phyloP scores from a whole-genome alignment of 805 yeast species.

The Nakazawaea ernobii region DNA sequence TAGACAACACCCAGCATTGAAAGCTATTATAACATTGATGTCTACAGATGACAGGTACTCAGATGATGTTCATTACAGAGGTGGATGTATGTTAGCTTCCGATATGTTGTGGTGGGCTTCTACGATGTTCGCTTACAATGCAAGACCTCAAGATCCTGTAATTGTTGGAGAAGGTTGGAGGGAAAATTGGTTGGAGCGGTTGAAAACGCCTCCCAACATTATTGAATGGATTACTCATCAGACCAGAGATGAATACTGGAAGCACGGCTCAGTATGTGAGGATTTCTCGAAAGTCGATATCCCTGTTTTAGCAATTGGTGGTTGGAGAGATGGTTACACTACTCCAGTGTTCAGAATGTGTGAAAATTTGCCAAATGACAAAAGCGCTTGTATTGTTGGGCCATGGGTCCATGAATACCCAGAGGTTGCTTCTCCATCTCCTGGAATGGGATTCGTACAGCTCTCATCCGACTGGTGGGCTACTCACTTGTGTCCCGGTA shows the following conservation, averaged over 20 bases:
- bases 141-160: slow-evolving; percentile 40
- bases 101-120: slow-evolving; percentile 49
- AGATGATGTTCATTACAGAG: slow-evolving; percentile 45
- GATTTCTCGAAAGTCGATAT: slow-evolving; percentile 32
- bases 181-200: slow-evolving; percentile 33
- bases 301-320: slow-evolving; percentile 39
- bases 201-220: slow-evolving; percentile 34
- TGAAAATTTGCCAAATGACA: slow-evolving; percentile 33
- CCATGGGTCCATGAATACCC: slow-evolving; percentile 48
- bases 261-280: slow-evolving; percentile 41
- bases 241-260: slow-evolving; percentile 40
- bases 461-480: slow-evolving; percentile 34
- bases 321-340: slow-evolving; percentile 45
- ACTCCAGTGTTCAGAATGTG: slow-evolving; percentile 38
- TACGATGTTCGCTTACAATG: slow-evolving; percentile 37
- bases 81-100: slow-evolving; percentile 37
- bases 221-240: slow-evolving; percentile 38
- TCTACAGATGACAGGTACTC: slow-evolving; percentile 43
- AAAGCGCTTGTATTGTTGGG: slow-evolving; percentile 32
- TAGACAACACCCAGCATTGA: slow-evolving; percentile 40
- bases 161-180: slow-evolving; percentile 34
- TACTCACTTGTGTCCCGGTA: slow-evolving; percentile 28
- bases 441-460: slow-evolving; percentile 38
- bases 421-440: slow-evolving; percentile 40
- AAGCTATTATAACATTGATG: slow-evolving; percentile 36